Evolutionary conservation across 169 alveolate genomes (phyloP).

Genomic region (Blepharisma undulans): DNA sequence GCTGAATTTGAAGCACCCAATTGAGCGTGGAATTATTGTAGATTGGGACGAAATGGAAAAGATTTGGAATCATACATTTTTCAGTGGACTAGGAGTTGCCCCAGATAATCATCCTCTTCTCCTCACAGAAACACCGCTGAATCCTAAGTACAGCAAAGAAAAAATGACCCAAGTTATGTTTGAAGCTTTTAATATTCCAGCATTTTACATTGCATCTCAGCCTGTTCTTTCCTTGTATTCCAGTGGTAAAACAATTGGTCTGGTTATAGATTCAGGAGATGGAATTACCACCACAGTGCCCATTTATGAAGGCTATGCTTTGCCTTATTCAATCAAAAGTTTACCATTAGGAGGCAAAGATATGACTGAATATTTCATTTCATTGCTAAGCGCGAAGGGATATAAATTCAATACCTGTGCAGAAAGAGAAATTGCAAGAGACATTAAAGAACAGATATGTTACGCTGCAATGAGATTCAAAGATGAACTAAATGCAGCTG

Average conservation of each 20-base stretch:
- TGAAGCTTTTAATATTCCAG: conserved; percentile 91
- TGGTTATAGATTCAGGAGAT: conserved; percentile 93
- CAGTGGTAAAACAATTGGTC: conserved; percentile 91
- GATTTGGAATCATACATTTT: conserved; percentile 86
- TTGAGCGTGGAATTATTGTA: conserved; percentile 86
- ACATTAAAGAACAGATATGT: conserved; percentile 83
- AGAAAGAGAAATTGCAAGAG: conserved; percentile 76
- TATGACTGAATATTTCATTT: conserved; percentile 80
- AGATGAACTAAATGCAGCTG: conserved; percentile 45
- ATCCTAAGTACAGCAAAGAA: conserved; percentile 90
- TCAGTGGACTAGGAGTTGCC: conserved; percentile 82
- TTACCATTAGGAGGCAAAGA: conserved; percentile 91
- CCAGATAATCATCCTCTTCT: conserved; percentile 86
- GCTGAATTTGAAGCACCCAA: conserved; percentile 78
- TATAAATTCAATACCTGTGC: conserved; percentile 81
- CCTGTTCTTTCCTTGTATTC: conserved; percentile 92
- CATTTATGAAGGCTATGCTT: conserved; percentile 88
- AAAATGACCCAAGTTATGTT: conserved; percentile 88
- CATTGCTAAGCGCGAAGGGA: conserved; percentile 80
- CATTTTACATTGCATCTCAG: conserved; percentile 86
- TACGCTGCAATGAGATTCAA: conserved; percentile 54
- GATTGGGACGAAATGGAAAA: conserved; percentile 90
- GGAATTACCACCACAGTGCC: conserved; percentile 94
- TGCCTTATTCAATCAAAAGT: conserved; percentile 88
- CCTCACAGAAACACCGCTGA: conserved; percentile 91